Conservation (phyloP, 2,329 filamentous ascomycete genomes). For the Alternaria ethzedia region DNA sequence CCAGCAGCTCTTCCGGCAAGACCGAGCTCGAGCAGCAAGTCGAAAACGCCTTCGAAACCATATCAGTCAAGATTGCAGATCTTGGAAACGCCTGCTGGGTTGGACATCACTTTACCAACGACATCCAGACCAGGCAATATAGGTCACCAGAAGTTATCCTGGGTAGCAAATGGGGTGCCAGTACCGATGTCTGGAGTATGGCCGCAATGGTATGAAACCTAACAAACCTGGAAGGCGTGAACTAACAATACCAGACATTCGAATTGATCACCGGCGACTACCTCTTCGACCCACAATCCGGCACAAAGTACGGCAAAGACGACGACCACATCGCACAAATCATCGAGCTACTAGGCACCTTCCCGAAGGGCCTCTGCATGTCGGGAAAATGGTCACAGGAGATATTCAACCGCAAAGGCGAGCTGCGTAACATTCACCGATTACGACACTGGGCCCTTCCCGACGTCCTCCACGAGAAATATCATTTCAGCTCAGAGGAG, state of each 20-base stretch:
- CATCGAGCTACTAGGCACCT: slow-evolving; percentile 92
- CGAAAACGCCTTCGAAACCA: slow-evolving; percentile 73
- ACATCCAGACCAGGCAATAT: slow-evolving; percentile 98
- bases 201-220: slow-evolving; percentile 82
- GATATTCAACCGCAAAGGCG: slow-evolving; percentile 97
- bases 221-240: background rate
- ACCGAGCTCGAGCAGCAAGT: slow-evolving; percentile 54
- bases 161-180: slow-evolving; percentile 98
- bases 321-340: slow-evolving; percentile 99
- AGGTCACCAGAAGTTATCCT: slow-evolving; percentile 96
- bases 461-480: slow-evolving; percentile 94
- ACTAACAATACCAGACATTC: slow-evolving; percentile 72
- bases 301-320: slow-evolving; percentile 98
- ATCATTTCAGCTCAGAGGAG: slow-evolving; percentile 89
- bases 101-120: slow-evolving; percentile 98
- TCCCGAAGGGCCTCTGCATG: slow-evolving; percentile 89
- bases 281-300: slow-evolving; percentile 96
- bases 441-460: slow-evolving; percentile 94
- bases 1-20: slow-evolving; percentile 59
- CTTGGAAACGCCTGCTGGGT: slow-evolving; percentile 99
- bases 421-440: slow-evolving; percentile 95
- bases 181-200: slow-evolving; percentile 99
- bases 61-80: slow-evolving; percentile 99
- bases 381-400: slow-evolving; percentile 97
- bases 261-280: slow-evolving; percentile 98